phyloP scores from a whole-genome alignment of 306 rosid genomes.

The Sophora flavescens region DNA sequence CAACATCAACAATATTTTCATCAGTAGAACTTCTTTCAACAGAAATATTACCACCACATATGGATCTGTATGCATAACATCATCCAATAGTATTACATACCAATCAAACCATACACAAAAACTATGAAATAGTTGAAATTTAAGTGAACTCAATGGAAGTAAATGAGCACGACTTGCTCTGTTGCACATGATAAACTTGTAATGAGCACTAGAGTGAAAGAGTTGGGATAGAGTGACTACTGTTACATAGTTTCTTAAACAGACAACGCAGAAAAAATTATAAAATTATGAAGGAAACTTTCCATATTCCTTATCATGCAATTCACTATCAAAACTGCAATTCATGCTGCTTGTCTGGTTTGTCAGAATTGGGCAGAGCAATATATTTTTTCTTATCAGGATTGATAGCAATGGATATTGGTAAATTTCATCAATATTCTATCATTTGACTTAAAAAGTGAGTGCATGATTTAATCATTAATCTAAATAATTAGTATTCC shows the following conservation, averaged over 20 bases:
- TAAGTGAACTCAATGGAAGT: background rate
- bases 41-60: slow-evolving; percentile 45
- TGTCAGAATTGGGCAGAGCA: slow-evolving; percentile 55
- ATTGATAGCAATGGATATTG: too few species aligned
- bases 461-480: too few species aligned
- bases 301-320: background rate
- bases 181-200: background rate
- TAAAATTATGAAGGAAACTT: slow-evolving; percentile 28
- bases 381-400: slow-evolving; percentile 49
- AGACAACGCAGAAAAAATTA: slow-evolving; percentile 45
- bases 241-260: slow-evolving; percentile 5
- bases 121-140: background rate
- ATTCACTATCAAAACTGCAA: too few species aligned
- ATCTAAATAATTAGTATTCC: too few species aligned
- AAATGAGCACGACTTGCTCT: too few species aligned
- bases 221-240: background rate
- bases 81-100: background rate
- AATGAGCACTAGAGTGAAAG: background rate
- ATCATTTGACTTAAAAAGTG: too few species aligned
- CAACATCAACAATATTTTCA: slow-evolving; percentile 65
- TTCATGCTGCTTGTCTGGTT: slow-evolving; percentile 4
- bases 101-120: slow-evolving; percentile 1
- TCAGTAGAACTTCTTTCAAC: slow-evolving; percentile 34
- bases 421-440: too few species aligned
- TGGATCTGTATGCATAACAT: slow-evolving; percentile 50